These are phyloP conservation scores for Cyclotella cryptica DNA, from an alignment of 108 stramenopile species.

Conservation along the genomic window DNA sequence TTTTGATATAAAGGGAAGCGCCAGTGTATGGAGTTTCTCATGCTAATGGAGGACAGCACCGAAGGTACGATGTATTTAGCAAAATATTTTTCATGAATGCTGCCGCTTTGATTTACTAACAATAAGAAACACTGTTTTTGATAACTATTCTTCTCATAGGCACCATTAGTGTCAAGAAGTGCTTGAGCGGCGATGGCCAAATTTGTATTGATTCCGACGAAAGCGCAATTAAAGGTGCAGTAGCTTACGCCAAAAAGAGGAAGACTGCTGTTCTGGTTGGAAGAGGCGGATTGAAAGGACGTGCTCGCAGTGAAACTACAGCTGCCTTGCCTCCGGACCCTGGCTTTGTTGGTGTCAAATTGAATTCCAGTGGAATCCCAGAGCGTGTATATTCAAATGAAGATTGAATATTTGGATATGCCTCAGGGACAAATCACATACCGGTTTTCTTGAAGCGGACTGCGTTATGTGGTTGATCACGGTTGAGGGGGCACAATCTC, in stretches of 20 bases:
- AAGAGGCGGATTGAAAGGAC: slow-evolving; percentile 22
- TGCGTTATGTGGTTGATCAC: neutral
- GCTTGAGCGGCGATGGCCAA: slow-evolving; percentile 73
- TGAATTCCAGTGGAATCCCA: slow-evolving; percentile 39
- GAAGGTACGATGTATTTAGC: slow-evolving; percentile 14
- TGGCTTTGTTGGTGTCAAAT: slow-evolving; percentile 46
- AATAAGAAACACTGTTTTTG: neutral
- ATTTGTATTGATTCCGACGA: slow-evolving; percentile 83
- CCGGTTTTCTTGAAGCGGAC: slow-evolving; percentile 9
- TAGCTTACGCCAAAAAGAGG: slow-evolving; percentile 51
- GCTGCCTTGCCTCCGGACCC: slow-evolving; percentile 16
- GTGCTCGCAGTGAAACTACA: slow-evolving; percentile 11
- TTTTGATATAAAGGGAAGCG: neutral
- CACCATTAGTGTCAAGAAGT: slow-evolving; percentile 66
- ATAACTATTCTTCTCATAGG: slow-evolving; percentile 34
- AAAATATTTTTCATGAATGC: neutral
- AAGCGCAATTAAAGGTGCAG: slow-evolving; percentile 53
- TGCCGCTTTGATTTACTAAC: neutral
- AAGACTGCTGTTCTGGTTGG: slow-evolving; percentile 6
- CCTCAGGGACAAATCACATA: neutral
- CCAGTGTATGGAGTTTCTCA: slow-evolving; percentile 64
- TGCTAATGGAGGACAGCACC: slow-evolving; percentile 28
- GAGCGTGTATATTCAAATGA: slow-evolving; percentile 46
- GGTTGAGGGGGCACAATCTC: neutral
- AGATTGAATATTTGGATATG: slow-evolving; percentile 21